Percentiles rank a stretch among this genome's conserved stretches.
Evolutionary conservation across 352 stramenopile genomes (phyloP).

Genomic region (Phytophthora quininea): DNA sequence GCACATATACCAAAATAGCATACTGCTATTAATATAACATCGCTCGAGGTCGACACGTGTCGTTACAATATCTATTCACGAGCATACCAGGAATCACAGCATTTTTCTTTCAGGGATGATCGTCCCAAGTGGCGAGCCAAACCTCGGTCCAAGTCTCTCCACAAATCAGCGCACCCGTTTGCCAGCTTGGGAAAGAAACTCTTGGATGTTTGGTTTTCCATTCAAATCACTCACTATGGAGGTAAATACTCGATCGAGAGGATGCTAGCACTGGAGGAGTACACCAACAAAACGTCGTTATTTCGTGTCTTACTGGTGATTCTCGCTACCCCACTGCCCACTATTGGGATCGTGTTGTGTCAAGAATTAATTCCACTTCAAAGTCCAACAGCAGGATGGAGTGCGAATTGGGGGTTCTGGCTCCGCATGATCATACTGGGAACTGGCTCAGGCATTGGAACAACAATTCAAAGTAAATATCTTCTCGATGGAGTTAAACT

Average conservation of each 20-base stretch:
- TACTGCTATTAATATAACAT: too few relatives aligned
- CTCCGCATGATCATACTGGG: conserved; percentile 1
- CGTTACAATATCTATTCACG: too few relatives aligned
- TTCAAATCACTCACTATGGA: conserved; percentile 1
- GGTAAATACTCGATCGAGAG: conserved; percentile 43
- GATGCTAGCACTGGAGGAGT: conserved; percentile 36
- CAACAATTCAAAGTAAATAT: neutral
- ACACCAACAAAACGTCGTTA: conserved; percentile 22
- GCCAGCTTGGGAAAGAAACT: neutral
- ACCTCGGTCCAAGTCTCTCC: too few relatives aligned
- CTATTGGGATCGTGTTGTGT: conserved; percentile 22
- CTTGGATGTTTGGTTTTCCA: neutral
- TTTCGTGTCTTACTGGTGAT: conserved; percentile 25
- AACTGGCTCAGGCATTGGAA: conserved; percentile 1
- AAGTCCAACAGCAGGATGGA: conserved; percentile 21
- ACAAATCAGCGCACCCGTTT: neutral
- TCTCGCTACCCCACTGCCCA: conserved; percentile 22
- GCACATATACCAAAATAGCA: too few relatives aligned
- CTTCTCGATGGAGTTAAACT: conserved; percentile 7
- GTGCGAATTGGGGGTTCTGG: conserved; percentile 36
- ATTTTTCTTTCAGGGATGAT: too few relatives aligned
- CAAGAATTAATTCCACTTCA: conserved; percentile 37
- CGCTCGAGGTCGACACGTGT: too few relatives aligned
- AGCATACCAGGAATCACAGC: too few relatives aligned
- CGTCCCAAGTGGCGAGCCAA: too few relatives aligned